A percentile compares a stretch with the other conserved stretches of the same genome.
Conservation (phyloP, 371 early-diverging fungal species). For the Mortierella sp. region DNA sequence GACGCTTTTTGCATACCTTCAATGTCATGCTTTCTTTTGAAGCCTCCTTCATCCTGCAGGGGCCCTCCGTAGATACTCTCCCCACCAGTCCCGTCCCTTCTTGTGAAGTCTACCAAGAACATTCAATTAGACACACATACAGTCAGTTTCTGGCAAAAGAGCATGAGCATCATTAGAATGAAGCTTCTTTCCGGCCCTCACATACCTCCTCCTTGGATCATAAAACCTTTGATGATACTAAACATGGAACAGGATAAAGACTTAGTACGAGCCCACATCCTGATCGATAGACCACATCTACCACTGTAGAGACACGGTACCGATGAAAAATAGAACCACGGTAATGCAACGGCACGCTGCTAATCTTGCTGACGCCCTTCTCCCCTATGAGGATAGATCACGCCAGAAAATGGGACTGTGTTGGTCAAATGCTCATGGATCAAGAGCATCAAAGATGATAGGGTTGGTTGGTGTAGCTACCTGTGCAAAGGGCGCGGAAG, state of each 20-base stretch:
- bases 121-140: neutral
- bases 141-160: neutral
- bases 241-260: too few relatives aligned
- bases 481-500: constrained; percentile 89
- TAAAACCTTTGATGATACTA: constrained; percentile 83
- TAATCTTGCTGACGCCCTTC: constrained; percentile 77
- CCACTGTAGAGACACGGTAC: constrained; percentile 27
- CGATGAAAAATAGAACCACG: constrained; percentile 75
- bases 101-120: constrained; percentile 67
- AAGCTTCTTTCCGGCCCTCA: too few relatives aligned
- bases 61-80: constrained; percentile 86
- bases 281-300: too few relatives aligned
- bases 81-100: constrained; percentile 86
- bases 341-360: constrained; percentile 71
- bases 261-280: constrained; percentile 26
- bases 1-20: constrained; percentile 57
- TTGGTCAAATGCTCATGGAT: too few relatives aligned
- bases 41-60: constrained; percentile 82
- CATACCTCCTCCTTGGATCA: constrained; percentile 77
- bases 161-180: too few relatives aligned
- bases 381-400: constrained; percentile 49
- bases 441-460: neutral
- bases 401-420: too few relatives aligned
- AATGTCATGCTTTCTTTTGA: constrained; percentile 81
- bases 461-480: too few relatives aligned